Conservation (phyloP, 164 flowering plant species). For the Sextonia rubra region DNA sequence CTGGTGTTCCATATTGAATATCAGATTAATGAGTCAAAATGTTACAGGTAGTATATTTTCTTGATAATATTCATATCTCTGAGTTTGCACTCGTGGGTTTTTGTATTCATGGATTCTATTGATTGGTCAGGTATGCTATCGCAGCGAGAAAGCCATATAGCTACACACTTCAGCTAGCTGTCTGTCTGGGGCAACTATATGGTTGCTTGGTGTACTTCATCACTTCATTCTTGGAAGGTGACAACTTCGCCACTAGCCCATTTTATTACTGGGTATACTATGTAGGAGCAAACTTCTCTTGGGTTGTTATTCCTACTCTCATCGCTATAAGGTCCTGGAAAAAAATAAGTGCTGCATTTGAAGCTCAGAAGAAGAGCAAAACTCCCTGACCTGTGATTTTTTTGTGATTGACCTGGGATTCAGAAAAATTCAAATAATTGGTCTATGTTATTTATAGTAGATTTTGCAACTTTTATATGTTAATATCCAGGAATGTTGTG, state of each 20-base stretch:
- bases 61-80: no score
- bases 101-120: not conserved
- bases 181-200: constrained; percentile 85
- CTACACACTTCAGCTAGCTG: constrained; percentile 66
- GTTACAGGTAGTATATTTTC: not conserved
- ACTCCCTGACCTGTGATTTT: constrained; percentile 26
- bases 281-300: constrained; percentile 53
- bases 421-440: not conserved
- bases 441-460: not conserved
- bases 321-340: constrained; percentile 70
- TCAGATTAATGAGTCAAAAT: not conserved
- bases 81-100: not conserved
- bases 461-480: not conserved
- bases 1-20: not conserved
- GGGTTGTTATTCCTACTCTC: constrained; percentile 73
- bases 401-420: not conserved
- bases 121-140: constrained; percentile 68
- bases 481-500: not conserved
- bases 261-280: constrained; percentile 71
- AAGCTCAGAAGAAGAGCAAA: constrained; percentile 50
- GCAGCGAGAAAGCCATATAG: constrained; percentile 65
- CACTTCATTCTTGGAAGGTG: constrained; percentile 75
- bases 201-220: constrained; percentile 66
- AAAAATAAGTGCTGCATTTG: constrained; percentile 55
- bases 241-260: constrained; percentile 58